phyloP scores from a whole-genome alignment of 441 rosid species.

The Populus trichocarpa region DNA sequence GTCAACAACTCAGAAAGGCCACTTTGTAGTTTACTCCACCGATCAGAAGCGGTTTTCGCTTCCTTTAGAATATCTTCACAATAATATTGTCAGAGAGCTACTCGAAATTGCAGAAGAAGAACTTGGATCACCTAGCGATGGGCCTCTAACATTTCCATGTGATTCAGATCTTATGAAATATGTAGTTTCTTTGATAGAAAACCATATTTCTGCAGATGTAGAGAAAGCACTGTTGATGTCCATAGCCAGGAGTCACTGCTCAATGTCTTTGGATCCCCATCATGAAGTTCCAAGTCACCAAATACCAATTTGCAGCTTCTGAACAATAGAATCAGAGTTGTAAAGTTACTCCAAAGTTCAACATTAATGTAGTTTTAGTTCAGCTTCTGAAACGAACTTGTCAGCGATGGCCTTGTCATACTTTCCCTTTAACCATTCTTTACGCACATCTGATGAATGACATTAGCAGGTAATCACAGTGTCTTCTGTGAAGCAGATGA shows the following conservation, averaged over 20 bases:
- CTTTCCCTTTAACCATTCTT: background rate
- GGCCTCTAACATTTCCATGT: slow-evolving; percentile 10
- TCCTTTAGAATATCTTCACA: slow-evolving; percentile 14
- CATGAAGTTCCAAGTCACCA: background rate
- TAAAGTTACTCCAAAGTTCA: background rate
- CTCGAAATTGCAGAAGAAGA: slow-evolving; percentile 10
- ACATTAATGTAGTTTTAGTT: background rate
- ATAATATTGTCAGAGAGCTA: slow-evolving; percentile 6
- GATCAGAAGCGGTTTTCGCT: slow-evolving; percentile 10
- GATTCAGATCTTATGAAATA: slow-evolving; percentile 5
- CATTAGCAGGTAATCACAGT: background rate
- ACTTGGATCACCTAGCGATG: slow-evolving; percentile 11
- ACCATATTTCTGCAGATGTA: background rate
- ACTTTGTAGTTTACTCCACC: slow-evolving; percentile 6
- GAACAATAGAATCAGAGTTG: background rate
- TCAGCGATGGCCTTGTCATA: background rate
- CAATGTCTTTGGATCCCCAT: background rate
- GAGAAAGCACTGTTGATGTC: background rate
- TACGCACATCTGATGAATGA: background rate
- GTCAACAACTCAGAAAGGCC: slow-evolving; percentile 6
- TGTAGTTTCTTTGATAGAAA: slow-evolving; percentile 9
- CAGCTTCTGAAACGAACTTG: background rate
- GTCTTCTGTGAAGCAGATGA: background rate
- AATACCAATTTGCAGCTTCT: slow-evolving; percentile 10
- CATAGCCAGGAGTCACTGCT: background rate